Conservation (phyloP, 352 stramenopile species). For the Saprolegnia parasitica region DNA sequence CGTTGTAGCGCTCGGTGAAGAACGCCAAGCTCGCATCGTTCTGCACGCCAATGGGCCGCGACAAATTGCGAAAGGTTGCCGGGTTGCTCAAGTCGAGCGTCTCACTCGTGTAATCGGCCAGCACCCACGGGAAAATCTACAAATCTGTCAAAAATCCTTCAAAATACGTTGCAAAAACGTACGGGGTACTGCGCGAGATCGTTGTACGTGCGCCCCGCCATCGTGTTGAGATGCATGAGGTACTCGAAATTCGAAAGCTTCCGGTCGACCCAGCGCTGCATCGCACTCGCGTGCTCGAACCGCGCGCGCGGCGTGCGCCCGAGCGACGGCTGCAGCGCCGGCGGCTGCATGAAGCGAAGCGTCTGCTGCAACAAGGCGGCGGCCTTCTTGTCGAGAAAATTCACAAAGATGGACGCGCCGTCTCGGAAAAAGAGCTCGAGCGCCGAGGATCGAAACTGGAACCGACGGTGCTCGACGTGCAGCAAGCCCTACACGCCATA, state of each 20-base stretch:
- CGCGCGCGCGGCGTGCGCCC: constrained; percentile 13
- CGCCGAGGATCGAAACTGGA: constrained; percentile 20
- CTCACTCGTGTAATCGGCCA: constrained; percentile 54
- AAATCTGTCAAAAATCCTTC: too few relatives aligned
- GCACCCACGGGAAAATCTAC: constrained; percentile 81
- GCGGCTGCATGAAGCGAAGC: constrained; percentile 12
- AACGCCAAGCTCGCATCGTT: constrained; percentile 43
- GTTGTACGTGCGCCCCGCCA: constrained; percentile 95
- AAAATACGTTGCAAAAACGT: background rate
- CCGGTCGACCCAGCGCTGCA: constrained; percentile 76
- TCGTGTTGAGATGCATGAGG: constrained; percentile 93
- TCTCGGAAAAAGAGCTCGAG: constrained; percentile 26
- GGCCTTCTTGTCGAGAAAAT: constrained; percentile 10
- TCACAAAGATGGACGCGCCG: constrained; percentile 18
- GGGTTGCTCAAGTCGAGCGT: constrained; percentile 58
- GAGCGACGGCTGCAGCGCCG: background rate
- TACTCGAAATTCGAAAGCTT: constrained; percentile 94
- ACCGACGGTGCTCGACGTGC: constrained; percentile 11
- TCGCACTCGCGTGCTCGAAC: constrained; percentile 34
- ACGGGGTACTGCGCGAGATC: constrained; percentile 98
- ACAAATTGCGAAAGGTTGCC: constrained; percentile 67
- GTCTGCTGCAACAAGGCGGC: constrained; percentile 9
- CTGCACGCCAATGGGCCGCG: constrained; percentile 76
- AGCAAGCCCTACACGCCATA: background rate
- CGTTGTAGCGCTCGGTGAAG: constrained; percentile 57